Percentiles rank a stretch among this genome's conserved stretches.
phyloP scores from a whole-genome alignment of 768 basidiomycete species.

The Dentipellis fragilis region DNA sequence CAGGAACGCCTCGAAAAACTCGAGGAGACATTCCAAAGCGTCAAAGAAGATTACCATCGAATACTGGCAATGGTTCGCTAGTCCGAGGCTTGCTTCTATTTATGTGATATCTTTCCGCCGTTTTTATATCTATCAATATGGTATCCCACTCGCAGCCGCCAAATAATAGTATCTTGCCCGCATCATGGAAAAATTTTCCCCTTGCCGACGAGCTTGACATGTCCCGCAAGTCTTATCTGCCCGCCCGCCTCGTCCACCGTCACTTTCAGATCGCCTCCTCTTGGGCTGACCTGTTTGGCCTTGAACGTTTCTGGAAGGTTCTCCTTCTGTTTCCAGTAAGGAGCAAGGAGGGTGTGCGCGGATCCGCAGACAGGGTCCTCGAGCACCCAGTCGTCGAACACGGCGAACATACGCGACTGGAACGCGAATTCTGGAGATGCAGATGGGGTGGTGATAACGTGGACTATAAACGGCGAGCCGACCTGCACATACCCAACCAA shows the following conservation, averaged over 20 bases:
- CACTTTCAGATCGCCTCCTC: conserved; percentile 7
- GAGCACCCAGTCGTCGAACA: conserved; percentile 8
- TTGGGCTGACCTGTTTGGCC: conserved; percentile 8
- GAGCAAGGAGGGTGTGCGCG: conserved; percentile 18
- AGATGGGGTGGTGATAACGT: conserved; percentile 12
- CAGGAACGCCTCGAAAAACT: conserved; percentile 82
- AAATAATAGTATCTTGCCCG: too few species aligned
- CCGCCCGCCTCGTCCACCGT: neutral
- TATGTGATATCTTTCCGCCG: too few species aligned
- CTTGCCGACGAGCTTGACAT: neutral
- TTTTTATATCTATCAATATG: too few species aligned
- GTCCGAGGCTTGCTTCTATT: neutral
- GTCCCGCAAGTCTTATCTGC: conserved; percentile 2
- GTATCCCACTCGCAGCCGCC: too few species aligned
- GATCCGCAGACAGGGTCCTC: conserved; percentile 26
- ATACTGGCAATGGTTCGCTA: conserved; percentile 47
- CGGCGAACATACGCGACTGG: conserved; percentile 22
- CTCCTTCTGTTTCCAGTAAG: conserved; percentile 18
- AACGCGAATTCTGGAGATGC: conserved; percentile 11
- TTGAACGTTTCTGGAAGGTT: neutral
- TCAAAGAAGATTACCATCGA: conserved; percentile 76
- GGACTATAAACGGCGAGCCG: neutral
- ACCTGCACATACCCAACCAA: neutral
- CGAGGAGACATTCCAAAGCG: conserved; percentile 86
- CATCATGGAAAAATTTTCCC: conserved; percentile 4